A percentile compares a stretch with the other conserved stretches of the same genome.
phyloP scores from a whole-genome alignment of 2,329 filamentous ascomycete species.

The Penicillium sp. region DNA sequence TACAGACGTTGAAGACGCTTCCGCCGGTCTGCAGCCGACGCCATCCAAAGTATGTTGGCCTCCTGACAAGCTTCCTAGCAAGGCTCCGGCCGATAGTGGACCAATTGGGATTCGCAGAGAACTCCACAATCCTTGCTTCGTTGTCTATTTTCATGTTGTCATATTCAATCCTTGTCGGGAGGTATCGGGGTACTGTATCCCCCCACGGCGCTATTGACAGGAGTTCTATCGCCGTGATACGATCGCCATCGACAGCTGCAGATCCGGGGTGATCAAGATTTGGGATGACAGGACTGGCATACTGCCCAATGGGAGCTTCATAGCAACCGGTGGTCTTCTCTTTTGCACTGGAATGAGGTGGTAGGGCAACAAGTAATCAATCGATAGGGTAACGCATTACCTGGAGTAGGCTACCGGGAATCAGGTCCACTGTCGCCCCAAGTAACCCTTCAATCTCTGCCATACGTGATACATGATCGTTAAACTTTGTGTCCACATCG shows the following conservation, averaged over 20 bases:
- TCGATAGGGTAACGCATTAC: conserved; percentile 1
- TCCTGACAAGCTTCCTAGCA: conserved; percentile 7
- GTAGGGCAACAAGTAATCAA: neutral
- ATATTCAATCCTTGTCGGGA: conserved; percentile 5
- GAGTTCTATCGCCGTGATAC: conserved; percentile 9
- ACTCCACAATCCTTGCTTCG: conserved; percentile 4
- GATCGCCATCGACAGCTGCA: conserved; percentile 8
- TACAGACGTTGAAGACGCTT: neutral
- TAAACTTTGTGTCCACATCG: conserved; percentile 17
- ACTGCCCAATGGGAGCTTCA: conserved; percentile 8
- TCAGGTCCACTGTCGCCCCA: conserved; percentile 10
- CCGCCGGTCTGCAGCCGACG: conserved; percentile 10
- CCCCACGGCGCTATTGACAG: neutral
- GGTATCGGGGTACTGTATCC: conserved; percentile 1
- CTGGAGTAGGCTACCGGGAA: conserved; percentile 8
- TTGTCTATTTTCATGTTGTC: neutral
- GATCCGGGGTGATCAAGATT: conserved; percentile 13
- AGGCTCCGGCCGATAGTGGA: neutral
- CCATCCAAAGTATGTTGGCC: conserved; percentile 12
- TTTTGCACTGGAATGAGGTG: neutral
- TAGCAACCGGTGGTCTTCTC: neutral
- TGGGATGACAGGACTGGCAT: conserved; percentile 8
- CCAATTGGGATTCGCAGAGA: conserved; percentile 2
- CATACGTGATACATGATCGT: conserved; percentile 19
- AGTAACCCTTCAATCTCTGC: conserved; percentile 18